Percentiles rank a stretch among this genome's conserved stretches.
These are phyloP conservation scores for Peronospora farinosa DNA, from an alignment of 352 stramenopile genomes.

Conservation along the genomic window DNA sequence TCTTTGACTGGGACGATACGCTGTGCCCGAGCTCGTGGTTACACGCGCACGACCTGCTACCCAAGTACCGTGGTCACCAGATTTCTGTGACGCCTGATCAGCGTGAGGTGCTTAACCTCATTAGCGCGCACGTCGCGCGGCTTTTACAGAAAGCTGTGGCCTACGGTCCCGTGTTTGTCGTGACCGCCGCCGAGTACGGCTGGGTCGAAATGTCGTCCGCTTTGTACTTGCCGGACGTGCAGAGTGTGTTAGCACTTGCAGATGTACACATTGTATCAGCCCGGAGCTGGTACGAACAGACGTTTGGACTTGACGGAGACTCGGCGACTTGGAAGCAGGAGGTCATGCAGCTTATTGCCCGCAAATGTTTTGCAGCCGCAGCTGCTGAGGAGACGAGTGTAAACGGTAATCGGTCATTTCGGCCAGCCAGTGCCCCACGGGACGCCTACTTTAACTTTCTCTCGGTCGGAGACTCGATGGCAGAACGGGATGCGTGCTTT, in stretches of 20 bases:
- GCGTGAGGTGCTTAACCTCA: constrained; percentile 49
- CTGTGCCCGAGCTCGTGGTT: constrained; percentile 84
- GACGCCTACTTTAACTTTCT: constrained; percentile 74
- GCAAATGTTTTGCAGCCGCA: constrained; percentile 63
- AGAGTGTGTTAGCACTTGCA: constrained; percentile 54
- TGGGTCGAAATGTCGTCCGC: constrained; percentile 83
- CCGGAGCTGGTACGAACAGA: constrained; percentile 83
- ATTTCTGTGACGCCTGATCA: constrained; percentile 51
- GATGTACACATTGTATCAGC: constrained; percentile 85
- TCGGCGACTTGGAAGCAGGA: constrained; percentile 80
- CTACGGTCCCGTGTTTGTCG: constrained; percentile 80
- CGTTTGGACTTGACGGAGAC: constrained; percentile 67
- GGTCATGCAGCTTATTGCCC: constrained; percentile 81
- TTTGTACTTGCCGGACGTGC: constrained; percentile 64
- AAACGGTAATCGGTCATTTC: neutral
- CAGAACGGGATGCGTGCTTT: constrained; percentile 81
- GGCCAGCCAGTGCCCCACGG: constrained; percentile 3
- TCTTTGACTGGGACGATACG: constrained; percentile 88
- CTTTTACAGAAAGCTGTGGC: constrained; percentile 67
- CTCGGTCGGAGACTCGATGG: constrained; percentile 81
- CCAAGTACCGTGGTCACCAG: constrained; percentile 71
- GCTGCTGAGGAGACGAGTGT: constrained; percentile 8
- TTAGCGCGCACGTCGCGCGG: constrained; percentile 54
- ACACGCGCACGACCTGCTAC: constrained; percentile 69
- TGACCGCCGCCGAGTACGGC: constrained; percentile 73